Evolutionary conservation across 2,329 filamentous ascomycete genomes (phyloP).

Genomic region (Ophiostoma triangulosporum): DNA sequence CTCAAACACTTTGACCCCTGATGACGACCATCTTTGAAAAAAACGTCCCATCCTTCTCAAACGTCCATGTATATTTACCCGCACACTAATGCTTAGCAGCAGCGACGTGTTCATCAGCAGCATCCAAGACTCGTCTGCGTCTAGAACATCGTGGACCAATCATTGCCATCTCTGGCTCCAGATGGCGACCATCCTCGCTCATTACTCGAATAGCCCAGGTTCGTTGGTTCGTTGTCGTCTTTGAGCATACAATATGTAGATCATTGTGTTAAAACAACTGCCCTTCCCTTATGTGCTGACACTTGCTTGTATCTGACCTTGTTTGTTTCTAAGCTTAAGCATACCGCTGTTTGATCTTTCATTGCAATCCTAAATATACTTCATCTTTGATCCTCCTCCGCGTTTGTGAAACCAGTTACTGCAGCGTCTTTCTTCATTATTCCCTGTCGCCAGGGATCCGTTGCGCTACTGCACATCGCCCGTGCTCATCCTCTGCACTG

Average conservation of each 20-base stretch:
- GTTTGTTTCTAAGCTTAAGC: background rate
- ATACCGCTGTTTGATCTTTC: background rate
- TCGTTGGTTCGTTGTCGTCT: too few relatives aligned
- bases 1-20: constrained; percentile 17
- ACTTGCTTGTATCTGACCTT: background rate
- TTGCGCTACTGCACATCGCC: background rate
- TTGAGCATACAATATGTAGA: too few relatives aligned
- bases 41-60: constrained; percentile 40
- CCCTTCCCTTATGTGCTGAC: too few relatives aligned
- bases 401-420: background rate
- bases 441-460: background rate
- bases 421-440: background rate
- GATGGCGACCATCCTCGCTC: background rate
- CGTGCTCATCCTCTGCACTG: background rate
- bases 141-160: background rate
- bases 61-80: constrained; percentile 20
- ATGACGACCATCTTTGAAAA: constrained; percentile 32
- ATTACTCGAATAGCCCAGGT: background rate
- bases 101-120: background rate
- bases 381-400: background rate
- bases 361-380: background rate
- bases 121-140: background rate
- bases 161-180: background rate
- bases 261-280: too few relatives aligned
- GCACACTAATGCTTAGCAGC: too few relatives aligned